Percentiles rank a stretch among this genome's conserved stretches.
Conservation (phyloP, 495 filamentous ascomycete species). For the Talaromyces ruber region DNA sequence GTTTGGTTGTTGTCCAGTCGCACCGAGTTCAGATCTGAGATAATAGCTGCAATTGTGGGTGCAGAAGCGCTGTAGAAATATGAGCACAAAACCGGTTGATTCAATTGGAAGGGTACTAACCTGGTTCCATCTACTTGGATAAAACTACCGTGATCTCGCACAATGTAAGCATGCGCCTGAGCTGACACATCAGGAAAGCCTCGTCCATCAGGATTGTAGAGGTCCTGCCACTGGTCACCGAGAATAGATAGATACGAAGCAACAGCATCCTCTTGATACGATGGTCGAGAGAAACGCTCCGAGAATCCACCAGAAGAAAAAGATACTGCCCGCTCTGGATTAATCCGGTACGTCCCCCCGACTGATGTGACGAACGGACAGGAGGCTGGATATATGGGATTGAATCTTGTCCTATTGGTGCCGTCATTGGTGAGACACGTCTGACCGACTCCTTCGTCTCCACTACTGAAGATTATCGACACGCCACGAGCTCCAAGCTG, state of each 20-base stretch:
- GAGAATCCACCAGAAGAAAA: conserved; percentile 68
- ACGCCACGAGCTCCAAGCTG: conserved; percentile 67
- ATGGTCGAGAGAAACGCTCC: conserved; percentile 53
- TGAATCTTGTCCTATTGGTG: conserved; percentile 48
- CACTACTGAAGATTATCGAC: conserved; percentile 63
- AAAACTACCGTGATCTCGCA: conserved; percentile 29
- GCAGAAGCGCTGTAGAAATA: conserved; percentile 20
- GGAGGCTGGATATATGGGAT: conserved; percentile 63
- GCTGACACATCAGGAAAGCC: conserved; percentile 67
- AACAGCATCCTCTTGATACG: conserved; percentile 55
- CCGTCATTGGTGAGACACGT: conserved; percentile 62
- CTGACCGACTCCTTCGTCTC: conserved; percentile 55
- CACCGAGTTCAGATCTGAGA: conserved; percentile 52
- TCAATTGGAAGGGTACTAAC: conserved; percentile 15
- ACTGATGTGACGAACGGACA: conserved; percentile 78
- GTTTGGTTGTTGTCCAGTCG: conserved; percentile 36
- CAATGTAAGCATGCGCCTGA: conserved; percentile 23
- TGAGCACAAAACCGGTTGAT: not conserved
- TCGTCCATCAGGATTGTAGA: conserved; percentile 54
- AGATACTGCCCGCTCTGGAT: conserved; percentile 43
- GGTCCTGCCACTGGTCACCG: conserved; percentile 27
- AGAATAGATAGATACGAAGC: conserved; percentile 39
- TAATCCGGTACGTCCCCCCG: conserved; percentile 54
- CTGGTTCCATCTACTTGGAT: conserved; percentile 32
- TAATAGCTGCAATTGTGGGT: conserved; percentile 44